These are phyloP conservation scores for Clarireedia sp. DNA, from an alignment of 2,329 filamentous ascomycete genomes.

Conservation along the genomic window DNA sequence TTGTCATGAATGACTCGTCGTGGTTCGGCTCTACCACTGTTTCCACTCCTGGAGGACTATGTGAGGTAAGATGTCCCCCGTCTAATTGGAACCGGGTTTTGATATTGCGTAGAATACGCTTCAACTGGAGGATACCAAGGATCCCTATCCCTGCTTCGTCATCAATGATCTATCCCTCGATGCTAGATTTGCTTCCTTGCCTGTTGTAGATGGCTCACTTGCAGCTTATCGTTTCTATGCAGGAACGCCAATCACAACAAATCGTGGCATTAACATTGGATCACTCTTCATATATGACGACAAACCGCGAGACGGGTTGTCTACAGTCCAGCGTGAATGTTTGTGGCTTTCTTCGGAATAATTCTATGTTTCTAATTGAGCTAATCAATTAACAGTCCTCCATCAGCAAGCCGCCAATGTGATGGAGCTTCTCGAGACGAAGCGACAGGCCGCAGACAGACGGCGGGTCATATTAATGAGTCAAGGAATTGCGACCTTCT, in stretches of 20 bases:
- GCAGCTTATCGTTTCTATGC: slow-evolving; percentile 22
- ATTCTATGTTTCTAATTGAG: no score
- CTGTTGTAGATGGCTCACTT: neutral
- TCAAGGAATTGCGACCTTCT: slow-evolving; percentile 43
- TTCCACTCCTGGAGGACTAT: slow-evolving; percentile 11
- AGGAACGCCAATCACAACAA: slow-evolving; percentile 21
- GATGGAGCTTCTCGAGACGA: slow-evolving; percentile 52
- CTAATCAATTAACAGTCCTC: slow-evolving; percentile 32
- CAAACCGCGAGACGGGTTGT: slow-evolving; percentile 42
- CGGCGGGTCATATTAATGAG: slow-evolving; percentile 43
- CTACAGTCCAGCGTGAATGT: no score
- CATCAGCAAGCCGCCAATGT: slow-evolving; percentile 39
- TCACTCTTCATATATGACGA: slow-evolving; percentile 43
- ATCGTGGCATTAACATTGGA: slow-evolving; percentile 21
- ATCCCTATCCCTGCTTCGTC: neutral
- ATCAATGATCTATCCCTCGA: neutral
- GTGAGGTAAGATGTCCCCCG: slow-evolving; percentile 1
- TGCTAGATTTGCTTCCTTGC: neutral
- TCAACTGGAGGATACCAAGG: neutral
- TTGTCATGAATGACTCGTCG: neutral
- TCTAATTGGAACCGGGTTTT: neutral
- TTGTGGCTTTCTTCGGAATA: no score
- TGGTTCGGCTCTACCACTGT: slow-evolving; percentile 1
- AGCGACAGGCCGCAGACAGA: slow-evolving; percentile 41
- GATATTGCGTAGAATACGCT: neutral